Conservation (phyloP, 176 grass and related monocot genomes). For the Puya raimondii region DNA sequence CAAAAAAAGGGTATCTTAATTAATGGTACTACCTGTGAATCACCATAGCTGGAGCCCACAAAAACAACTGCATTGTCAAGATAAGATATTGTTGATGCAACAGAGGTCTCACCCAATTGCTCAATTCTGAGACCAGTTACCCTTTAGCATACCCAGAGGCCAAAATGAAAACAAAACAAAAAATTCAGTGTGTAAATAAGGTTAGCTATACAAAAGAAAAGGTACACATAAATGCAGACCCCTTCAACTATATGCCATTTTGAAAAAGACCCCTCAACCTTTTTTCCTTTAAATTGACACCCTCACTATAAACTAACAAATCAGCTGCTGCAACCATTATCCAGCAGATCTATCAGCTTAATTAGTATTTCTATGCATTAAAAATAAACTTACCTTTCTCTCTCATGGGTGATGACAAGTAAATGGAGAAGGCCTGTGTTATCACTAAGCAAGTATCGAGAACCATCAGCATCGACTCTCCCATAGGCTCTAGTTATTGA, state of each 20-base stretch:
- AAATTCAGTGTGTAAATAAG: conserved; percentile 7
- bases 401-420: conserved; percentile 93
- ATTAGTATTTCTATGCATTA: neutral
- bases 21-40: conserved; percentile 70
- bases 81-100: conserved; percentile 94
- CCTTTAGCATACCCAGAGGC: conserved; percentile 25
- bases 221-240: too few species aligned
- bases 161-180: conserved; percentile 22
- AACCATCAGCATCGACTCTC: conserved; percentile 92
- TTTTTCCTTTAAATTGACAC: too few species aligned
- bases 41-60: conserved; percentile 94
- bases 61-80: conserved; percentile 98
- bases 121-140: conserved; percentile 98
- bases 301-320: neutral
- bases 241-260: too few species aligned
- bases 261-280: too few species aligned
- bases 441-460: conserved; percentile 92
- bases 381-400: conserved; percentile 51
- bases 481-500: conserved; percentile 96
- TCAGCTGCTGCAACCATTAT: neutral
- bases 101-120: conserved; percentile 82
- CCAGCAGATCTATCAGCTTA: neutral
- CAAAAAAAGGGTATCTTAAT: neutral
- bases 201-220: too few species aligned
- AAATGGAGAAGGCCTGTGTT: conserved; percentile 84